These are phyloP conservation scores for Talaromyces nanjingensis DNA, from an alignment of 495 filamentous ascomycete genomes.

Conservation along the genomic window DNA sequence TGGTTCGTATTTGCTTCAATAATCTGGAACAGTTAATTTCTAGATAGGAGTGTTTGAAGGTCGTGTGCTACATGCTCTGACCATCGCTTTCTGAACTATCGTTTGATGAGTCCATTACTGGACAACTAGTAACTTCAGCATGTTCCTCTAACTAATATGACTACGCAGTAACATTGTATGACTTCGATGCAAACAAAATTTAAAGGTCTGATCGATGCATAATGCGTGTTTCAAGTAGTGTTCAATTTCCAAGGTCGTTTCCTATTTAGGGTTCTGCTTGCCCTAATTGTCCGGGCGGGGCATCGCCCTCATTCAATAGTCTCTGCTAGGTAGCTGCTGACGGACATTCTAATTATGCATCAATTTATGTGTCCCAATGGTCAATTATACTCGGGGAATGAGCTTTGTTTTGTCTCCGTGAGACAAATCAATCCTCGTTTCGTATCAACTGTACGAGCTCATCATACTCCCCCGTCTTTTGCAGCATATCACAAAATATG, in stretches of 20 bases:
- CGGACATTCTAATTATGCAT: not conserved
- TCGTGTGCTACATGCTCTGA: not conserved
- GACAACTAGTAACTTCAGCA: not conserved
- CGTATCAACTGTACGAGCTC: slow-evolving; percentile 24
- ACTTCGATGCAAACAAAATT: not conserved
- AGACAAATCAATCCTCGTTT: not conserved
- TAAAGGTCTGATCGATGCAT: not conserved
- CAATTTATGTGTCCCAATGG: not conserved
- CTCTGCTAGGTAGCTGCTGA: not conserved
- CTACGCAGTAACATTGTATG: not conserved
- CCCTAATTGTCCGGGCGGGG: not conserved
- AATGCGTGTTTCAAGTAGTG: not conserved
- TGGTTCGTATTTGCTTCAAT: not conserved
- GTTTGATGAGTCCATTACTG: not conserved
- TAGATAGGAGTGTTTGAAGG: not conserved
- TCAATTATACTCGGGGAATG: not conserved
- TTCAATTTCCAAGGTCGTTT: not conserved
- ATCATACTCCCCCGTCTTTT: slow-evolving; percentile 42
- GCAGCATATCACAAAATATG: slow-evolving; percentile 45
- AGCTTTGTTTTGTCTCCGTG: not conserved
- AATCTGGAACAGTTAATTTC: not conserved
- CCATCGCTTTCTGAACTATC: not conserved
- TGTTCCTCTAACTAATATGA: not conserved
- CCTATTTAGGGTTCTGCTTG: not conserved
- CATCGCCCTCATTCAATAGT: not conserved